Conservation (phyloP, 2,329 filamentous ascomycete species). For the Sphaerulina musiva region DNA sequence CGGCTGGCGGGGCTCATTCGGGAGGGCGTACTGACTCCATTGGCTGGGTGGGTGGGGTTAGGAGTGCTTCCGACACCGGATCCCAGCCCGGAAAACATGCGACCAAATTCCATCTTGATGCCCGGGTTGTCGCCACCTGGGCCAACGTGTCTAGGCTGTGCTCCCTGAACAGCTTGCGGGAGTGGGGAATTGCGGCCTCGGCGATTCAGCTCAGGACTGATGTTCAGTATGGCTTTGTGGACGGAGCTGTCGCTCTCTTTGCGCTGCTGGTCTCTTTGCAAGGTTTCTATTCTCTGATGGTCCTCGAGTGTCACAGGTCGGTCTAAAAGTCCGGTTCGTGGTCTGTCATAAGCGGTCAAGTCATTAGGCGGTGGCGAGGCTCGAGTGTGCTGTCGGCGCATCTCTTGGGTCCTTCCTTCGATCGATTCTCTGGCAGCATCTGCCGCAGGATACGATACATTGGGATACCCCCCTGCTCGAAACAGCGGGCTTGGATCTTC, state of each 20-base stretch:
- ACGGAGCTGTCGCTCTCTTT: conserved; percentile 37
- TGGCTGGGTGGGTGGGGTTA: conserved; percentile 42
- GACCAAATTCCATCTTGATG: conserved; percentile 90
- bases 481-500: conserved; percentile 31
- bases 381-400: conserved; percentile 26
- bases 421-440: conserved; percentile 30
- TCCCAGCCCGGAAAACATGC: conserved; percentile 91
- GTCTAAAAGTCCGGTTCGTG: conserved; percentile 33
- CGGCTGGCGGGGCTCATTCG: conserved; percentile 29
- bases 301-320: conserved; percentile 33
- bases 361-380: conserved; percentile 26
- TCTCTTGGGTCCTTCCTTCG: conserved; percentile 25
- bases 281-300: conserved; percentile 45
- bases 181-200: conserved; percentile 79
- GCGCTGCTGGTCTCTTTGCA: conserved; percentile 41
- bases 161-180: conserved; percentile 88
- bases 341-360: conserved; percentile 16
- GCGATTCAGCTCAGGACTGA: conserved; percentile 67
- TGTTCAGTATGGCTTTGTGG: conserved; percentile 60
- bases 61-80: conserved; percentile 56
- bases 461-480: conserved; percentile 25
- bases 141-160: conserved; percentile 71
- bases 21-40: conserved; percentile 50
- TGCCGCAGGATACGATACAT: conserved; percentile 21
- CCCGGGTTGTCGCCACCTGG: conserved; percentile 70